Base-by-base conservation (phyloP, 176 grass and related monocot species). In the Panicum miliaceum region DNA sequence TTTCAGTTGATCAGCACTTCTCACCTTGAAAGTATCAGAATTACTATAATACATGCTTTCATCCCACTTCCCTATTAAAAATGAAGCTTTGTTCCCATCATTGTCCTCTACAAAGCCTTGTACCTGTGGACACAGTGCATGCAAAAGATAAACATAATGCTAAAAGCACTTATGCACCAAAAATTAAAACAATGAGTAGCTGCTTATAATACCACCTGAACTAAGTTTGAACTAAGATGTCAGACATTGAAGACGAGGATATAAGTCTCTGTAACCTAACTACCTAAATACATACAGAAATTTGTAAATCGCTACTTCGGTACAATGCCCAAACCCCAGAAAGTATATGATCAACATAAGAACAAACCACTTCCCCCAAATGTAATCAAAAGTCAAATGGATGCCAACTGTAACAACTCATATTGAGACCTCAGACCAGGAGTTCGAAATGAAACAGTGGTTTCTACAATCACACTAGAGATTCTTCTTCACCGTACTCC, bases 31-130 rank as follows among this genome's bases (percentile, higher is more conserved):
- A 85, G 86, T 90, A 74, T 98, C 87, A 80, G 61, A 63, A 40
- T 68, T 88, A 52, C 46, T 76, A 66, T 63, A 96, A 61, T 92
- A 88, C 83, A 99, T 89, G 71, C 65, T 85, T 73, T 94, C 89
- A 11, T 96, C 92, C 96, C 96, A 99, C 85, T 90, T 93, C 84
- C 96, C 96, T 65, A 88, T 87, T 52, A 99, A 92, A 84, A 85
- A 89, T 0, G 91, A 90, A 80, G 78, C 73, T 88, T 90, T 96
- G 8, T 84, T 90, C 79, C 89, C 89, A 58, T 54, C 76, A 14
- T 54, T 35, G 75, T 98, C 96, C 78, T 98, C 91, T 58, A 96
- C 89, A 81, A 89, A 94, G 8, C 96, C 96, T 81, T 93, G 91
- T 56, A 98, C 93, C 96, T 98, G 73, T 59, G 61, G 62, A 65